Evolutionary conservation across 768 basidiomycete species (phyloP).

Genomic region (Termitomyces sp.): DNA sequence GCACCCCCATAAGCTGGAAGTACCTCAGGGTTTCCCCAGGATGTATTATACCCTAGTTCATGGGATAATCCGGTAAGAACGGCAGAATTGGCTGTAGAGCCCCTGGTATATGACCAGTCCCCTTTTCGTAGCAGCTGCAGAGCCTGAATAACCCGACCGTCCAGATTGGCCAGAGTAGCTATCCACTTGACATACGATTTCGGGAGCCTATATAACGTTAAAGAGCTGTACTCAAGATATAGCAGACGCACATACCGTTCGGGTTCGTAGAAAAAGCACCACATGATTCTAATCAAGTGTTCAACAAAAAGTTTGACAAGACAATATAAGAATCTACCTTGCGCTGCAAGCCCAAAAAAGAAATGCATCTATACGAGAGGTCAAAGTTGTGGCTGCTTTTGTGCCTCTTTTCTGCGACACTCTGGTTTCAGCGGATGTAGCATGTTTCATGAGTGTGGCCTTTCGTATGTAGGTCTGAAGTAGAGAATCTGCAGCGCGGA

Average conservation of each 20-base stretch:
- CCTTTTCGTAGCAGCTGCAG: conserved; percentile 52
- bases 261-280: conserved; percentile 83
- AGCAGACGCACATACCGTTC: conserved; percentile 41
- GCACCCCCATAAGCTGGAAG: conserved; percentile 64
- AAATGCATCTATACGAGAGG: conserved; percentile 58
- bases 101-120: conserved; percentile 55
- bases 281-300: conserved; percentile 64
- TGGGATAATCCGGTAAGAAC: conserved; percentile 43
- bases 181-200: conserved; percentile 79
- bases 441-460: conserved; percentile 10
- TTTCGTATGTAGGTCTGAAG: conserved; percentile 49
- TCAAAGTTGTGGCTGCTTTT: conserved; percentile 22
- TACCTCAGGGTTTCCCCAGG: conserved; percentile 59
- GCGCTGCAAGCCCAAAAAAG: conserved; percentile 78
- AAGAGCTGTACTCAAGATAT: not conserved
- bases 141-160: conserved; percentile 50
- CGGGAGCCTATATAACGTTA: conserved; percentile 39
- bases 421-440: not conserved
- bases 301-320: conserved; percentile 1
- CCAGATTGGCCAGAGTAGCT: conserved; percentile 61
- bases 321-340: conserved; percentile 39
- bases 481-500: conserved; percentile 63
- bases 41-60: conserved; percentile 53
- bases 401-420: conserved; percentile 21
- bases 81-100: conserved; percentile 33